These are phyloP conservation scores for Ottelia alismoides DNA, from an alignment of 106 monocot genomes.

Conservation along the genomic window DNA sequence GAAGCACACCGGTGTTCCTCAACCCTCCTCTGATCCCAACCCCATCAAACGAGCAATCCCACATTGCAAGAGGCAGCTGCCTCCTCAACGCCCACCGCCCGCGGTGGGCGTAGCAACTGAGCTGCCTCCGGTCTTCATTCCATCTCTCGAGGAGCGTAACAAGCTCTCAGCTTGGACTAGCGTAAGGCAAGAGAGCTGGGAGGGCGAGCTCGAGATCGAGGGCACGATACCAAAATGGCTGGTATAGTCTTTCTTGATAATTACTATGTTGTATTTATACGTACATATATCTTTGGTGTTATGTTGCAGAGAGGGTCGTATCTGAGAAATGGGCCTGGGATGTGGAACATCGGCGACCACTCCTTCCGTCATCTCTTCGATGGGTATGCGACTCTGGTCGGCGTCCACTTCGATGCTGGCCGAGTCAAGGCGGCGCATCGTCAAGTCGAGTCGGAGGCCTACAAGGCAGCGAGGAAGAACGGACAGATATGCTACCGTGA, in stretches of 20 bases:
- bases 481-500: slow-evolving; percentile 70
- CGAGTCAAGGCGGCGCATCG: slow-evolving; percentile 47
- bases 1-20: too few species aligned
- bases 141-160: too few species aligned
- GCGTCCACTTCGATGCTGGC: slow-evolving; percentile 52
- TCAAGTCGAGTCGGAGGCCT: slow-evolving; percentile 85
- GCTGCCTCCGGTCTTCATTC: too few species aligned
- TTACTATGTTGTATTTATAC: not conserved
- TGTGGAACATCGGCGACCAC: slow-evolving; percentile 85
- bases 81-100: too few species aligned
- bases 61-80: too few species aligned
- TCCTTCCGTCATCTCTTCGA: slow-evolving; percentile 91
- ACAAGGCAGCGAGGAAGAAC: slow-evolving; percentile 61
- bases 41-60: too few species aligned
- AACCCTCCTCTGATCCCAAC: too few species aligned
- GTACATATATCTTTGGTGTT: not conserved
- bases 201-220: too few species aligned
- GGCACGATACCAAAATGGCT: too few species aligned
- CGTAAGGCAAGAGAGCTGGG: too few species aligned
- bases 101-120: too few species aligned
- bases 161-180: too few species aligned
- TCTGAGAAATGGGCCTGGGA: slow-evolving; percentile 77
- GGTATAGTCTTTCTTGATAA: not conserved
- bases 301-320: slow-evolving; percentile 71
- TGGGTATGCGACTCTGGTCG: slow-evolving; percentile 87